Evolutionary conservation across 2,329 filamentous ascomycete genomes (phyloP), one percentile per base, ranked within the genome.

Genomic region (Epichloe festucae): DNA sequence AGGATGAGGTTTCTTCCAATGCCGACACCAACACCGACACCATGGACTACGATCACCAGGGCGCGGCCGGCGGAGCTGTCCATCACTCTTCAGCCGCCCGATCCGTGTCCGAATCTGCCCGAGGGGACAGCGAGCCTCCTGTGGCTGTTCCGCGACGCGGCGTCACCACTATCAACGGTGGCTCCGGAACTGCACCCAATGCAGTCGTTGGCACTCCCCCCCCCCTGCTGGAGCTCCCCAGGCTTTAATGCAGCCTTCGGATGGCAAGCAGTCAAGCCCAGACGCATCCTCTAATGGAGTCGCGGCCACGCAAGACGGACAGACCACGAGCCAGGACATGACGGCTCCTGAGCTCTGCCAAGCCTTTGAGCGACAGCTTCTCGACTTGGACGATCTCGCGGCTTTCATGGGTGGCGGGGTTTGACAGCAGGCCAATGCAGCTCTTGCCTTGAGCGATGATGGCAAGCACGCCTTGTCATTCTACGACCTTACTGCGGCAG

Each of bases 391-490:
- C 54, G 78, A 81, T 58, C 71, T 81, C 11, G 78, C 78, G 35
- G 78, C 78, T 3, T 81, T 81, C 50, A 81, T 81, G 78, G 78
- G 78, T 19, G 78, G 78, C 19, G 78, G 78, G 54, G 78, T 81
- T 55, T 81, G 46, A 53, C 45, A 36, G 34, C n/a, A 15, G 15
- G 27, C n/a, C 14, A 31, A 44, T n/a, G 34, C 34, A 31, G 10
- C 4, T 31, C 27, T 31, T 8, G 8, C 27, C 27, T 31, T 10
- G 27, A 3, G 27, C 8, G 27, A 10, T 10, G 27, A 31, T 31
- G 8, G 8, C 27, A 31, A 31, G 27, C 27, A 10, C 8, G 27
- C 27, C 27, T 4, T 31, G 27, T 3, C 27, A 11, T 31, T 31
- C 4, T 10, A 2, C 8, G 27, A 31, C 27, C 27, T 4, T 31